Conservation (phyloP, 176 grass and related monocot species). For the Avena atlantica region DNA sequence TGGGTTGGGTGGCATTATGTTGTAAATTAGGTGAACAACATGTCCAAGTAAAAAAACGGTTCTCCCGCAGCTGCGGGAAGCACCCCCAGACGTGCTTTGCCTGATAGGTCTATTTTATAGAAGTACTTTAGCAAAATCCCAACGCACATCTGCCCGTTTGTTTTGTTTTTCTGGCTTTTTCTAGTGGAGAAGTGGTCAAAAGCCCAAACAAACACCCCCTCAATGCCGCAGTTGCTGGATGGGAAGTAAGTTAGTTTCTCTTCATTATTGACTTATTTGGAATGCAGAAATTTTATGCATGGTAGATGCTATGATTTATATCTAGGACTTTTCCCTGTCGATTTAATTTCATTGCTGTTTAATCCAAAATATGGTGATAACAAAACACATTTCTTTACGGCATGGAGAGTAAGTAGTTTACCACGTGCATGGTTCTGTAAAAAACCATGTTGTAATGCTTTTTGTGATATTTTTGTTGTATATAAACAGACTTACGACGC, state of each 20-base stretch:
- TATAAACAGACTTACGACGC: background rate
- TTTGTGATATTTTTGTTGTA: background rate
- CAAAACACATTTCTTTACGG: constrained; percentile 30
- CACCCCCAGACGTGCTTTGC: too few species aligned
- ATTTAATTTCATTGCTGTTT: background rate
- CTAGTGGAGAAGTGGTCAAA: too few species aligned
- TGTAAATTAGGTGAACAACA: too few species aligned
- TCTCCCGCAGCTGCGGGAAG: too few species aligned
- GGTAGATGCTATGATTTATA: background rate
- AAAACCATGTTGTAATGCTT: background rate
- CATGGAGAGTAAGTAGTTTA: background rate
- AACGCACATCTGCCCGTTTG: too few species aligned
- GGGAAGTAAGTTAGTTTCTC: background rate
- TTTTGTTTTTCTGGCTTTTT: too few species aligned
- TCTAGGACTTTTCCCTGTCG: background rate
- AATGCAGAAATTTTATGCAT: background rate
- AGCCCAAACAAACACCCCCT: too few species aligned
- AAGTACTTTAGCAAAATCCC: too few species aligned
- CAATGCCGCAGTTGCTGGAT: background rate
- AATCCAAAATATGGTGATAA: constrained; percentile 11
- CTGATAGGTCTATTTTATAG: too few species aligned
- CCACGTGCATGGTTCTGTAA: background rate
- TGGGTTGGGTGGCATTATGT: too few species aligned
- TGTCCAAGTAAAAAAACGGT: too few species aligned
- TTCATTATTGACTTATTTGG: background rate